Percentiles rank a stretch among this genome's conserved stretches.
Evolutionary conservation across 2,329 filamentous ascomycete species (phyloP).

Genomic region (Penicillium sp.): DNA sequence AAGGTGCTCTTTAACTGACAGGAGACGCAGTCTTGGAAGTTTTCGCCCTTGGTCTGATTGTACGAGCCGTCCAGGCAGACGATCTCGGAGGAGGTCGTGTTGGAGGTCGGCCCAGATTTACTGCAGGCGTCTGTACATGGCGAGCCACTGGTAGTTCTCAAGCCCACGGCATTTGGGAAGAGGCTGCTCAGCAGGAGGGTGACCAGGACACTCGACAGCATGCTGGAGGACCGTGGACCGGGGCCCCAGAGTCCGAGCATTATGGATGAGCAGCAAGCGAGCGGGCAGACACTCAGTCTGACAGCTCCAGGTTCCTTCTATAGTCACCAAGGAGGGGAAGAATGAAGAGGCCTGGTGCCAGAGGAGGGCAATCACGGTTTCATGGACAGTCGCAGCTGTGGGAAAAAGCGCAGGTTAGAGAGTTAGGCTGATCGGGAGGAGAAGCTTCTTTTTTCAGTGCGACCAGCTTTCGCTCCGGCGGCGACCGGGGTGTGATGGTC

Average conservation of each 20-base stretch:
- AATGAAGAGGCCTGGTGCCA: slow-evolving; percentile 12
- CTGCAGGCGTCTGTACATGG: slow-evolving; percentile 39
- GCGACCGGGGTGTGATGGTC: slow-evolving; percentile 14
- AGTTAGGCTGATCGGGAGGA: slow-evolving; percentile 9
- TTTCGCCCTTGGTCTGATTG: slow-evolving; percentile 33
- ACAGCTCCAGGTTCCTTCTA: slow-evolving; percentile 7
- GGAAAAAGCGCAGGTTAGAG: slow-evolving; percentile 2
- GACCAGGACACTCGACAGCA: slow-evolving; percentile 17
- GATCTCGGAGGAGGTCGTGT: slow-evolving; percentile 43
- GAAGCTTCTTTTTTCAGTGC: slow-evolving; percentile 28
- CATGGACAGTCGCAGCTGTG: slow-evolving; percentile 13
- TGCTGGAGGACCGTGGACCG: slow-evolving; percentile 12
- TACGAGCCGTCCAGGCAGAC: slow-evolving; percentile 43
- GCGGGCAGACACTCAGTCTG: not conserved
- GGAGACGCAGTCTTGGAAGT: slow-evolving; percentile 42
- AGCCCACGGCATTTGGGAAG: slow-evolving; percentile 22
- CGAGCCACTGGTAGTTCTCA: slow-evolving; percentile 38
- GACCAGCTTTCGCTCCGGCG: slow-evolving; percentile 4
- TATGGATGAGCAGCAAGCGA: slow-evolving; percentile 10
- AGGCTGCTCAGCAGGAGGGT: slow-evolving; percentile 22
- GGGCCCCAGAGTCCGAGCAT: slow-evolving; percentile 24
- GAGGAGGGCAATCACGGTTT: slow-evolving; percentile 13
- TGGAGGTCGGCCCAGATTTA: slow-evolving; percentile 22
- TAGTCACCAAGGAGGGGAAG: slow-evolving; percentile 4
- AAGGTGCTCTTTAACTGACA: slow-evolving; percentile 44